Base-by-base conservation (phyloP, 768 basidiomycete species). In the Auriscalpium microsporum region DNA sequence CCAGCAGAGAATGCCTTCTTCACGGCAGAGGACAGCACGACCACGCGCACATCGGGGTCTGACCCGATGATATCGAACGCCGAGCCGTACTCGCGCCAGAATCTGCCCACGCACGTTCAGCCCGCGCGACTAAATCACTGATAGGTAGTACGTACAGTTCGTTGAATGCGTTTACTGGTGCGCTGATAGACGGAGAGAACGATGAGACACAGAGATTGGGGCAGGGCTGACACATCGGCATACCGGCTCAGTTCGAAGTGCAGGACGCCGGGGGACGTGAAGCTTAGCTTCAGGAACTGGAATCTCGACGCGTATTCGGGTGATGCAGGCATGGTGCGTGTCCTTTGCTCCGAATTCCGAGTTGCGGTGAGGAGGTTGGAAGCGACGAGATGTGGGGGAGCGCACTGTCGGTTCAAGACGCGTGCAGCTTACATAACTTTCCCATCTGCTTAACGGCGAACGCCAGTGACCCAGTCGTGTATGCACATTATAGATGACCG, bases 1-100 rank as follows among this genome's bases (percentile, higher is more conserved):
- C 94, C 93, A 1, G 90, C 92, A 0, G 86, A 87, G 66, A 92
- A 95, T 4, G 82, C 68, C 66, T 87, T 90, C 0, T 84, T 81
- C 2, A 86, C 64, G 2, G 71, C 73, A 0, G 90, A 91, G 0
- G 85, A 81, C 0, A 95, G 70, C 0, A 95, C 87, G 6, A 90
- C 75, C 3, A 74, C 86, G 16, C 88, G 79, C 1, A 92, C 79
- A 34, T 83, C 80, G 51, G 78, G 64, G 70, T 82, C 67, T 55
- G 67, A 7, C 60, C 71, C 57, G 11, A 93, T 72, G 1, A 68
- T 64, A 48, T 84, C 78, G 60, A 94, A 86, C 0, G 82, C 73
- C 2, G 70, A 63, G 4, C 80, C 80, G 36, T 90, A 82, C 48
- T 86, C 86, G 21, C 68, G 68, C 90, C 90, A 94, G 65, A 86